Conservation (phyloP, 2,329 filamentous ascomycete species). For the Domatiomyces globalis region DNA sequence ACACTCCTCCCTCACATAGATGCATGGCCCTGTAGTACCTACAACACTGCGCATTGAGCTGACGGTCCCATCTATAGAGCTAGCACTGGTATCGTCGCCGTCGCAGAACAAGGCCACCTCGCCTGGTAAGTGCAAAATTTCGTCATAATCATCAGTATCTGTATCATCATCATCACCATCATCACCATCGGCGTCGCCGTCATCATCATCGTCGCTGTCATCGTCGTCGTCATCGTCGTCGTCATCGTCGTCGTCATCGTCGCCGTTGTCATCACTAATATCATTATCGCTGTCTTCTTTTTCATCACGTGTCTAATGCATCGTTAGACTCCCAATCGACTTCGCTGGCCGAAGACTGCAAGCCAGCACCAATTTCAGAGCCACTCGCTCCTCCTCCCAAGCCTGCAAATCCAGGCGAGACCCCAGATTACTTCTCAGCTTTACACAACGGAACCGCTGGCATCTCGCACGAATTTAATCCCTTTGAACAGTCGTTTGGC, state of each 20-base stretch:
- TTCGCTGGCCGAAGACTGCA: constrained; percentile 26
- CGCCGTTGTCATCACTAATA: too few species aligned
- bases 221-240: too few species aligned
- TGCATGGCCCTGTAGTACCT: neutral
- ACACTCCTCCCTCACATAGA: neutral
- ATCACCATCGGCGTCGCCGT: neutral
- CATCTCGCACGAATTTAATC: constrained; percentile 66
- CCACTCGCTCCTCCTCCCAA: constrained; percentile 59
- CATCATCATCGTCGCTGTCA: neutral
- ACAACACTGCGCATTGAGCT: neutral
- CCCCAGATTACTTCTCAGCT: constrained; percentile 56
- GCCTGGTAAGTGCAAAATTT: constrained; percentile 13
- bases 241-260: too few species aligned
- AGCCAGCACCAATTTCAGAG: constrained; percentile 43
- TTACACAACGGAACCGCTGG: constrained; percentile 34
- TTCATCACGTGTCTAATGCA: neutral
- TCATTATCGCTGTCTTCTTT: neutral
- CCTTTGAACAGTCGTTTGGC: constrained; percentile 90
- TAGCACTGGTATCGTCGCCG: constrained; percentile 11
- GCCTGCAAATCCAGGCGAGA: constrained; percentile 39
- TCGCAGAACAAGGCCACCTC: constrained; percentile 13
- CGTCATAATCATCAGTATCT: neutral
- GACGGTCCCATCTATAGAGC: neutral
- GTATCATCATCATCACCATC: neutral
- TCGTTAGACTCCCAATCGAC: constrained; percentile 21